phyloP scores from a whole-genome alignment of 2,329 filamentous ascomycete species.

The Colletotrichum graminicola region DNA sequence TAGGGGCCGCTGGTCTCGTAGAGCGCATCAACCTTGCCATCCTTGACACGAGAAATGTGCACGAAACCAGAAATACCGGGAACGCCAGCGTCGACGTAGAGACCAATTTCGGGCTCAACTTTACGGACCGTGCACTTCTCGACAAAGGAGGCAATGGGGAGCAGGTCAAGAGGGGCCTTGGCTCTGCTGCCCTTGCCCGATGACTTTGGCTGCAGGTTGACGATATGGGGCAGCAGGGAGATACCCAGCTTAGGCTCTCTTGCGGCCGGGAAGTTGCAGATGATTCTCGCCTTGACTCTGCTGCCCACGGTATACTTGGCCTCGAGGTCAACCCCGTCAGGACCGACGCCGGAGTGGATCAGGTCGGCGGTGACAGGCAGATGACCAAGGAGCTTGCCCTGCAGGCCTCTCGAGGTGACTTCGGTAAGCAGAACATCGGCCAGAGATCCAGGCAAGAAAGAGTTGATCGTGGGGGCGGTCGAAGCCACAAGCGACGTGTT shows the following conservation, averaged over 20 bases:
- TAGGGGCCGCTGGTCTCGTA: constrained; percentile 82
- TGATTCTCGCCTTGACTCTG: constrained; percentile 86
- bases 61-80: constrained; percentile 84
- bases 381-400: constrained; percentile 92
- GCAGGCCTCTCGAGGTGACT: constrained; percentile 78
- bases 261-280: constrained; percentile 86
- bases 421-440: constrained; percentile 88
- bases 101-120: constrained; percentile 83
- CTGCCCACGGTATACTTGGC: constrained; percentile 85
- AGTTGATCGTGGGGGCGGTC: constrained; percentile 87
- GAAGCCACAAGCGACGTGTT: constrained; percentile 75
- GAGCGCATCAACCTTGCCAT: constrained; percentile 88
- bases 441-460: constrained; percentile 91
- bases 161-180: constrained; percentile 65
- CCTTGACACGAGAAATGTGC: constrained; percentile 92
- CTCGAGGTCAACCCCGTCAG: constrained; percentile 76
- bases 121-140: constrained; percentile 83
- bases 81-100: constrained; percentile 79
- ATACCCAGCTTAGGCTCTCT: constrained; percentile 88
- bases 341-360: constrained; percentile 85
- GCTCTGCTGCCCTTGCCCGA: constrained; percentile 56
- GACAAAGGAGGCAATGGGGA: constrained; percentile 81
- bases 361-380: constrained; percentile 91
- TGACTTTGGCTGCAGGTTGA: constrained; percentile 69
- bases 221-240: constrained; percentile 87